phyloP scores from a whole-genome alignment of 2,329 filamentous ascomycete species.

The Cladosporium sphaerospermum region DNA sequence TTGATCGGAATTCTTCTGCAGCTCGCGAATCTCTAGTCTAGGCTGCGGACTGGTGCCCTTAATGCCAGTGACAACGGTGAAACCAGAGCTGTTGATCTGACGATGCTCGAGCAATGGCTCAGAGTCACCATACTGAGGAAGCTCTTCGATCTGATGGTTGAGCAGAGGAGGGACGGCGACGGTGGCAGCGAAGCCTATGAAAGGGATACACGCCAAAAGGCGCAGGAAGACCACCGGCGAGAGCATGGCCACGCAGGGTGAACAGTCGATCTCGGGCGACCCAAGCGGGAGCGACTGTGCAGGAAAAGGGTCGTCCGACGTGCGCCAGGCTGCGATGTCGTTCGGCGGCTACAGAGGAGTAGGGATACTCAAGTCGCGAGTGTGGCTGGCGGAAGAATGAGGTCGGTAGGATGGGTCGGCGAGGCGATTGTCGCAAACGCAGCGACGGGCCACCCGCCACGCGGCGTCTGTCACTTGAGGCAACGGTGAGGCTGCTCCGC shows the following conservation, averaged over 20 bases:
- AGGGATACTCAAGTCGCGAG: slow-evolving; percentile 8
- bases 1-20: slow-evolving; percentile 57
- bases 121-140: slow-evolving; percentile 5
- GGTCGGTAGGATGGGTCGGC: neutral
- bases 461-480: neutral
- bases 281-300: neutral
- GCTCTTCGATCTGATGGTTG: slow-evolving; percentile 16
- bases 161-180: slow-evolving; percentile 13
- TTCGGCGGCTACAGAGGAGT: neutral
- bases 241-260: neutral
- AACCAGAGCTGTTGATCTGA: slow-evolving; percentile 13
- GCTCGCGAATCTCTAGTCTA: slow-evolving; percentile 62
- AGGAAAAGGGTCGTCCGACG: neutral
- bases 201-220: neutral
- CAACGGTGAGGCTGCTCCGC: neutral
- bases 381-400: slow-evolving; percentile 11
- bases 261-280: neutral
- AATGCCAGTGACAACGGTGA: slow-evolving; percentile 28
- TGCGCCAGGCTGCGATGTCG: neutral
- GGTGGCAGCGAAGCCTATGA: neutral
- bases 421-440: neutral
- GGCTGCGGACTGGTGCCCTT: slow-evolving; percentile 27
- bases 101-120: slow-evolving; percentile 13
- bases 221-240: neutral
- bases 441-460: neutral